Evolutionary conservation across 345 rosid genomes (phyloP), one percentile per base, ranked within the genome.

Genomic region (Draba incana): DNA sequence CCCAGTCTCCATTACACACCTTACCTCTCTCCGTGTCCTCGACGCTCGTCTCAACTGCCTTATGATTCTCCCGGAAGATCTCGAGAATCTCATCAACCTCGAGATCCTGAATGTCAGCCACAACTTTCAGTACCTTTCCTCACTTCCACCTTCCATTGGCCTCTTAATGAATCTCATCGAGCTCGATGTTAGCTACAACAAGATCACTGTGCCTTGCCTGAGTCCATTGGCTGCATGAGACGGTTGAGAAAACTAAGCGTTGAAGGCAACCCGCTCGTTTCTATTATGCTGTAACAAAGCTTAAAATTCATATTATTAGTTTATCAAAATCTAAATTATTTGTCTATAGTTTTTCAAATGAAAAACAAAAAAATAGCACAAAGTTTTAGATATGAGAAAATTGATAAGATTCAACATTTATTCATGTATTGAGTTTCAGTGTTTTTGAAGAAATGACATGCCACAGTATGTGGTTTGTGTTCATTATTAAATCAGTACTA

Each of bases 41-140:
- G 97, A 90, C 2, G 96, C 84, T 0, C 85, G 98, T 49, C 87
- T 92, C 8, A 92, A 92, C 80, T 86, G 89, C 75, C 89, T 92
- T 7, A 78, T 82, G 50, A 53, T 84, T 5, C 87, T 92, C 7
- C 97, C 98, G 0, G 87, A 84, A 23, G 98, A 86, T 74, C 59
- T 92, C 1, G 97, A 90, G 74, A 92, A 85, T 57, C 79, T 92
- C 7, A 82, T 86, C 70, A 85, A 84, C 74, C 79, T 92, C 2
- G 78, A 90, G 75, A 72, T 82, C 49, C 88, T 92, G 10, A 92
- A 92, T 33, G 77, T 90, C 9, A 89, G 98, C 71, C 97, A 89
- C 31, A 92, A 92, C 66, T 92, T 92, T 64, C 98, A 88, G 6
- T 78, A 82, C 77, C 88, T 92, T 0, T 75, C 81, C 24, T 14